Base-by-base conservation (phyloP, 306 rosid genomes). In the Malus fusca region DNA sequence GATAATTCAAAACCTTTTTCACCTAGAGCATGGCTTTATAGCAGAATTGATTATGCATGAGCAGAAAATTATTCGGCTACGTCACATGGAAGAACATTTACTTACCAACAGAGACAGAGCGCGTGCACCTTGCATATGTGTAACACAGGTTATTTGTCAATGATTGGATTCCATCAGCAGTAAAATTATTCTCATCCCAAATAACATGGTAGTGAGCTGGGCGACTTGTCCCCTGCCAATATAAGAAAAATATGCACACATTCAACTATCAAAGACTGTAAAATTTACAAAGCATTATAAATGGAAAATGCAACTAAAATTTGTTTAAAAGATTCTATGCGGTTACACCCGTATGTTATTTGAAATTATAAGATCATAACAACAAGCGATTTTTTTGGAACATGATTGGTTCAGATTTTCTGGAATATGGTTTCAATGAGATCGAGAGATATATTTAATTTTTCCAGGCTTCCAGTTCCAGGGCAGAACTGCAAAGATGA, bases 181-280 rank as follows among this genome's bases (percentile, higher is more conserved):
- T 90, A 59, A 93, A 93, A 86, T 90, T 93, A 81, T 93, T 93
- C 85, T 93, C 98, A 68, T 93, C 98, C 98, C 98, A 93, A 22
- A 93, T 86, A 73, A 93, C 98, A 80, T 93, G 98, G 78, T 90
- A 93, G 77, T 93, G 98, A 55, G 98, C 98, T 13, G 98, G 98
- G 46, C 98, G 84, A 75, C 98, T 93, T 15, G 98, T 93, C 51
- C 98, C 98, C 98, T 93, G 60, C 59, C 69, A 81, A 81, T 30
- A 68, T 5, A 59, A 52, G 46, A 15, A 15, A 81, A 11, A 53
- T 26, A 26, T 7, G 65, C 18, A 53, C 18, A 25, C 52, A 37
- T 26, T 40, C 4, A 74, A 25, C 28, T 2, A 8, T 37, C 4
- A 21, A 23, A 60, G n/a, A 33, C 15, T 1, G 40, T 18, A 64